A percentile compares a stretch with the other conserved stretches of the same genome.
Evolutionary conservation across 169 alveolate genomes (phyloP).

Genomic region (Besnoitia besnoiti): DNA sequence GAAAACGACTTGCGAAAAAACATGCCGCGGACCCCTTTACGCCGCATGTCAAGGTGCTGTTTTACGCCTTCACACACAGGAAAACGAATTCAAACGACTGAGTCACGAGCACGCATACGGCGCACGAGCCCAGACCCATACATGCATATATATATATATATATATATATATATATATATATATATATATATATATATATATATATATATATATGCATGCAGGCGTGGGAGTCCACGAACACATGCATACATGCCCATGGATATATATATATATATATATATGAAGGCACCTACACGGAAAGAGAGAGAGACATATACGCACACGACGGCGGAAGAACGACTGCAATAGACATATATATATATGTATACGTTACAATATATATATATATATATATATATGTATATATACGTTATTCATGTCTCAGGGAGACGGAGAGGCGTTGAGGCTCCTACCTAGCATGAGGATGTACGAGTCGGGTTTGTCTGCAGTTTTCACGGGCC

Average conservation of each 20-base stretch:
- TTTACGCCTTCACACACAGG: background rate
- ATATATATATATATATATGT: no score
- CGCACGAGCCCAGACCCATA: no score
- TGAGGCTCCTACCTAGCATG: constrained; percentile 33
- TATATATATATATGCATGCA: background rate
- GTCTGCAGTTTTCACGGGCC: background rate
- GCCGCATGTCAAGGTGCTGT: background rate
- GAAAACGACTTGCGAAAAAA: background rate
- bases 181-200: background rate
- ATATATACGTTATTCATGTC: no score
- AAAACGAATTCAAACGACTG: background rate
- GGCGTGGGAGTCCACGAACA: background rate
- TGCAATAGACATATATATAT: no score
- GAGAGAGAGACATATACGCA: background rate
- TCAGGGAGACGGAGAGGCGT: no score
- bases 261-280: background rate
- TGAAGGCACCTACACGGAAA: background rate
- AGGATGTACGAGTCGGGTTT: background rate
- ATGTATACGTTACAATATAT: no score
- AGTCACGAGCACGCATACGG: background rate
- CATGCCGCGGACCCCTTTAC: no score
- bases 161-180: no score
- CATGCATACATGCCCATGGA: background rate
- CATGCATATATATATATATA: no score
- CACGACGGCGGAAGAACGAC: no score